Percentiles rank a stretch among this genome's conserved stretches.
These are phyloP conservation scores for Terfezia boudieri DNA, from an alignment of 495 filamentous ascomycete species.

Conservation along the genomic window DNA sequence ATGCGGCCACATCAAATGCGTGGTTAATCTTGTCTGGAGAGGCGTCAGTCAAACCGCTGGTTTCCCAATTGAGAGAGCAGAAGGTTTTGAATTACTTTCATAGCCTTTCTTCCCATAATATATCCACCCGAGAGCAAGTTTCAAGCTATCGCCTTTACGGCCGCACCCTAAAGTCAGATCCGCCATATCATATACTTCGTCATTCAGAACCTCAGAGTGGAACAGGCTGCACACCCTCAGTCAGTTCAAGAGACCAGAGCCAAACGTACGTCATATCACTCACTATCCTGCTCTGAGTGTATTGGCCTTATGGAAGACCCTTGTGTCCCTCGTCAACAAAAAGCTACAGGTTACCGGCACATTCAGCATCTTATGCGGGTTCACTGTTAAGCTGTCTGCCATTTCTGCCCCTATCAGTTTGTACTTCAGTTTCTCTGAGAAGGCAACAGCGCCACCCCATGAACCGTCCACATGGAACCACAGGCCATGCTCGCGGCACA, in stretches of 20 bases:
- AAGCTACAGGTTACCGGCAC: conserved; percentile 81
- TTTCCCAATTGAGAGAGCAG: no score
- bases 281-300: conserved; percentile 64
- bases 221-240: conserved; percentile 30
- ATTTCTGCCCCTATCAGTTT: conserved; percentile 47
- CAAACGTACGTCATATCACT: conserved; percentile 3
- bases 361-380: conserved; percentile 94
- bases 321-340: conserved; percentile 52
- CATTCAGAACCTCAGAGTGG: conserved; percentile 28
- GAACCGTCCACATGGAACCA: conserved; percentile 85
- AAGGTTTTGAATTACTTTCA: conserved; percentile 7
- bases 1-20: conserved; percentile 42
- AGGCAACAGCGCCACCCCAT: conserved; percentile 73
- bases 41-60: not conserved
- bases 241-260: not conserved
- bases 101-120: conserved; percentile 53
- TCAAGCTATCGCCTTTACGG: conserved; percentile 61
- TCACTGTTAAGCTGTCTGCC: conserved; percentile 62
- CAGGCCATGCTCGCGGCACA: conserved; percentile 48
- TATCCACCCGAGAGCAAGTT: conserved; percentile 66
- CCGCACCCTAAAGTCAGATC: conserved; percentile 87
- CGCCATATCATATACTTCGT: conserved; percentile 71
- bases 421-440: conserved; percentile 39
- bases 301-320: conserved; percentile 56
- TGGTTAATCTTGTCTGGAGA: conserved; percentile 40